Percentiles rank a stretch among this genome's conserved stretches.
Conservation (phyloP, 2,329 filamentous ascomycete species). For the Colletotrichum australisinense region DNA sequence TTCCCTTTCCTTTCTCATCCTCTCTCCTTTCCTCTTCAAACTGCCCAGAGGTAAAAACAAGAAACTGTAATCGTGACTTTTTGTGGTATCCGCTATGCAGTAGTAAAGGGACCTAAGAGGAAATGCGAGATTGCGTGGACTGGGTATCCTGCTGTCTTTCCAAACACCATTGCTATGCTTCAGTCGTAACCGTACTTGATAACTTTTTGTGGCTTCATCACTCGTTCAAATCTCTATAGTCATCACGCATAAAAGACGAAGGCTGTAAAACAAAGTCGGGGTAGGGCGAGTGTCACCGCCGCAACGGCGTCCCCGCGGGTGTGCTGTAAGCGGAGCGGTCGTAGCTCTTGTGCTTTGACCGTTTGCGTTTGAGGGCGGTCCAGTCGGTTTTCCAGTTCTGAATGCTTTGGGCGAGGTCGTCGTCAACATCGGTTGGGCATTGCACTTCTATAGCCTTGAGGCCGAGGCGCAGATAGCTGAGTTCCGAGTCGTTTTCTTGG, state of each 20-base stretch:
- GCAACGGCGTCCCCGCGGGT: constrained; percentile 30
- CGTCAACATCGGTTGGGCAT: constrained; percentile 62
- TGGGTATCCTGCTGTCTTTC: constrained; percentile 32
- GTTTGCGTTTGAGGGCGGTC: constrained; percentile 60
- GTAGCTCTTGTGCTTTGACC: constrained; percentile 41
- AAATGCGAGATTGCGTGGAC: constrained; percentile 30
- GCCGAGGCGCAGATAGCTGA: constrained; percentile 71
- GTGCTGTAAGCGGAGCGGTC: constrained; percentile 33
- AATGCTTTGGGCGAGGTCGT: constrained; percentile 69
- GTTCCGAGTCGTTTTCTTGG: constrained; percentile 67
- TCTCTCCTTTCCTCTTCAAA: not conserved
- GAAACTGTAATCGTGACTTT: constrained; percentile 21
- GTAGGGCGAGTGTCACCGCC: constrained; percentile 23
- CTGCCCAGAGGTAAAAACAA: not conserved
- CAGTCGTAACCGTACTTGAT: constrained; percentile 33
- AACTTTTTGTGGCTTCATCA: constrained; percentile 33
- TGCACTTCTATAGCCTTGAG: constrained; percentile 72
- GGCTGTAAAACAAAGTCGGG: constrained; percentile 22
- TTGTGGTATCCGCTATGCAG: constrained; percentile 22
- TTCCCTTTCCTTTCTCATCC: not conserved
- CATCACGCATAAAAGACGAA: constrained; percentile 31
- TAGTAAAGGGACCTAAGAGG: constrained; percentile 24
- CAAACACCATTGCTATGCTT: constrained; percentile 35
- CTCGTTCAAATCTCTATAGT: constrained; percentile 33
- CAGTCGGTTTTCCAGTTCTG: constrained; percentile 72